A percentile compares a stretch with the other conserved stretches of the same genome.
Evolutionary conservation across 1,139 yeast genomes (phyloP).

Genomic region (Pichia sp.): DNA sequence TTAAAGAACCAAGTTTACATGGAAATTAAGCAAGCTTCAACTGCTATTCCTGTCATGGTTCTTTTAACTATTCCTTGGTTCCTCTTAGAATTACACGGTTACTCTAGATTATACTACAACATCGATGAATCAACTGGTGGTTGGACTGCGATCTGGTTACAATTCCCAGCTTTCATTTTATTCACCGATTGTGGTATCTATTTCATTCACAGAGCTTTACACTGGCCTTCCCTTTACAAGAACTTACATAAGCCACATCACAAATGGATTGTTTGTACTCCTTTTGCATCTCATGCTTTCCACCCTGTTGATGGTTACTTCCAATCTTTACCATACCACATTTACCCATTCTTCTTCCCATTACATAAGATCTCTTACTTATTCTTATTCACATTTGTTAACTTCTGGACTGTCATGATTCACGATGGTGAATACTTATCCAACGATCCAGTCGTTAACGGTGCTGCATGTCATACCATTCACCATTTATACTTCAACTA

Average conservation of each 20-base stretch:
- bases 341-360: conserved; percentile 90
- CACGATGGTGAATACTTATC: conserved; percentile 97
- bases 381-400: conserved; percentile 80
- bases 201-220: conserved; percentile 87
- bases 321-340: conserved; percentile 91
- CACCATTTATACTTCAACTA: conserved; percentile 97
- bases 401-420: conserved; percentile 98
- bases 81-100: conserved; percentile 77
- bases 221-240: conserved; percentile 88
- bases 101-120: conserved; percentile 71
- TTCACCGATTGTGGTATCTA: conserved; percentile 95
- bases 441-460: conserved; percentile 90
- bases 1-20: conserved; percentile 86
- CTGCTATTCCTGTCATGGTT: conserved; percentile 90
- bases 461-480: conserved; percentile 97
- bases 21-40: conserved; percentile 75
- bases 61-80: conserved; percentile 87
- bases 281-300: conserved; percentile 98
- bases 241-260: conserved; percentile 96
- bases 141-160: conserved; percentile 59
- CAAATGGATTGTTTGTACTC: conserved; percentile 98
- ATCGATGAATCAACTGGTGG: conserved; percentile 67
- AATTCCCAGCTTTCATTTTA: conserved; percentile 75
- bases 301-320: conserved; percentile 96
- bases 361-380: conserved; percentile 85